Base-by-base conservation (phyloP, 148 eudicot genomes). In the Vaccinium myrtillus region DNA sequence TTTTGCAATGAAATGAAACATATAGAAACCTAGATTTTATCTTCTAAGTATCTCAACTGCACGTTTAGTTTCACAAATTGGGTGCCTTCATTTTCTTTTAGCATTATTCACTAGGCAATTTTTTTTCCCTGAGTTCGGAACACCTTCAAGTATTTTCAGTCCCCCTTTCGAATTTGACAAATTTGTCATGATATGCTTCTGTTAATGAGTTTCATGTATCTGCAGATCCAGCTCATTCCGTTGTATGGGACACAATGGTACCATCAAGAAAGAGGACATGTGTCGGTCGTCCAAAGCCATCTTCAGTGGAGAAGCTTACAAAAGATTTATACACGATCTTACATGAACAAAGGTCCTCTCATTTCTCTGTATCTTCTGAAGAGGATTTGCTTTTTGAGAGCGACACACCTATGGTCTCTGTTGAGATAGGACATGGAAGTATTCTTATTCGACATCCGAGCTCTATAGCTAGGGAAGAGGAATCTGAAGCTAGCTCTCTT, bases 351-450 rank as follows among this genome's bases (percentile, higher is more conserved):
- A 94, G 89, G 55, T 91, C 93, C 27, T 94, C 98, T 46, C 89
- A 91, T 59, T 83, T 94, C 79, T 94, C 99, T 77, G 93, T 86
- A 78, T 93, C 94, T 77, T 92, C 98, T 25, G 98, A 97, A 87
- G 98, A 95, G 50, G 98, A 94, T 85, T 94, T 97, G 91, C 96
- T 97, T 77, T 89, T 90, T 69, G 98, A 93, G 87, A 94, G 91
- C 84, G 96, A 95, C 83, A 92, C 87, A 58, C 95, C 99, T 4
- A 95, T 94, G 98, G 99, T 94, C 27, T 97, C 99, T 27, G 98
- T 97, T 90, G 99, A 97, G 91, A 92, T 97, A 87, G 99, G 99
- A 67, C 99, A 97, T 89, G 99, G 99, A 83, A 95, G 98, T 90
- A 94, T 97, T 75, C 98, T 97, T 69, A 93, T 97, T 84, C 87